Conservation (phyloP, 2,329 filamentous ascomycete species). For the Neonectria magnoliae region DNA sequence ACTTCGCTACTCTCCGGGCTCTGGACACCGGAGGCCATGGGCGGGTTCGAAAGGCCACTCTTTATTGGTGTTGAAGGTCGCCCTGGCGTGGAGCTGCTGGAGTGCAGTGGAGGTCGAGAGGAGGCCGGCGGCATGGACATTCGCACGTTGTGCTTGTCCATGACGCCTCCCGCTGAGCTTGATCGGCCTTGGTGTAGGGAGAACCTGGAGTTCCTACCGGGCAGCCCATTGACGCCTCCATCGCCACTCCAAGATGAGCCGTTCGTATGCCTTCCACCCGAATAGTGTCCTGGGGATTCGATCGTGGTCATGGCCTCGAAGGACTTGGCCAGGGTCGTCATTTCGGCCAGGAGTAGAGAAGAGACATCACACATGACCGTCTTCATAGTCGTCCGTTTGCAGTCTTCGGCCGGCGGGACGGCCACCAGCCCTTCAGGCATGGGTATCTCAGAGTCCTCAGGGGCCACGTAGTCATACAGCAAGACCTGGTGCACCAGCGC, state of each 20-base stretch:
- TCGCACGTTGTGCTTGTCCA: conserved; percentile 71
- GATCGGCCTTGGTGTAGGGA: conserved; percentile 58
- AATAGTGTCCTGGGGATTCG: conserved; percentile 74
- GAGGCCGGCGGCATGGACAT: conserved; percentile 84
- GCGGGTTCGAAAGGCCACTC: conserved; percentile 59
- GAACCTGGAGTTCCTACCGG: conserved; percentile 67
- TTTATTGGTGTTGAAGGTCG: conserved; percentile 63
- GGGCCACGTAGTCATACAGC: conserved; percentile 76
- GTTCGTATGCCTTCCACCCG: conserved; percentile 52
- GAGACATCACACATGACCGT: conserved; percentile 84
- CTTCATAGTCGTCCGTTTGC: conserved; percentile 82
- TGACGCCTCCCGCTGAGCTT: conserved; percentile 60
- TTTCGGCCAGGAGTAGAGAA: conserved; percentile 76
- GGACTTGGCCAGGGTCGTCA: conserved; percentile 77
- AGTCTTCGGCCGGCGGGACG: conserved; percentile 74
- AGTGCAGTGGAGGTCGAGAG: conserved; percentile 54
- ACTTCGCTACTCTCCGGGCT: conserved; percentile 48
- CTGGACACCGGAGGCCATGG: conserved; percentile 59
- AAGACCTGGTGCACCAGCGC: conserved; percentile 82
- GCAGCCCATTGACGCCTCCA: conserved; percentile 46
- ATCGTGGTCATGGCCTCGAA: conserved; percentile 79
- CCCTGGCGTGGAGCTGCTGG: conserved; percentile 57
- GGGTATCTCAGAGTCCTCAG: conserved; percentile 59
- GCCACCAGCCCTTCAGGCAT: conserved; percentile 75
- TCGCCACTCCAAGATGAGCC: conserved; percentile 55